Base-by-base conservation (phyloP, 345 rosid species). In the Garcia nutans region DNA sequence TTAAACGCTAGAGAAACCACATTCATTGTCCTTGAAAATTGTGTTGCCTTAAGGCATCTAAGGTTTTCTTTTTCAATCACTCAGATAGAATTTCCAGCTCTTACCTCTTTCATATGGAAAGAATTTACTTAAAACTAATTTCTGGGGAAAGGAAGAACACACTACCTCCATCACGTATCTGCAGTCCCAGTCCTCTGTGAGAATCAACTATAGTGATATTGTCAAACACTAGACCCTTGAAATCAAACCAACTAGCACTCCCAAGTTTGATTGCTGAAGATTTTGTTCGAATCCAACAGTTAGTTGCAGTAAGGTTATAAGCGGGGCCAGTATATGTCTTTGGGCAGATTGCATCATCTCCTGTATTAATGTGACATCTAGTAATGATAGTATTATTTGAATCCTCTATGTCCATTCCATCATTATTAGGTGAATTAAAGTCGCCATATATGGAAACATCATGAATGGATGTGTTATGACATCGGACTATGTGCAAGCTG, bases 131-230 rank as follows among this genome's bases (percentile, higher is more conserved):
- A 23, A 19, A 45, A 13, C 19, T 54, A 59, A 22, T 50, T 45
- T 50, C n/a, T 2, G 12, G 19, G 17, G n/a, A 16, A 72, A 49
- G 52, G n/a, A 64, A 42, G 44, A 68, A 58, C n/a, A 17, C 24
- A 8, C 73, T 84, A 95, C 99, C 99, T 87, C 99, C 98, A 81
- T 95, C 98, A 0, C 97, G 97, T 54, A 95, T 88, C 84, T 95
- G 98, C 70, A 93, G 54, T 45, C 86, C 99, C 15, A 95, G 85
- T 5, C 99, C 99, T 74, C 99, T 83, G 61, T 93, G 98, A 63
- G 99, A 95, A 78, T 95, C 89, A 10, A 82, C 88, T 17, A 93
- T 93, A 19, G 91, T 95, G 75, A 95, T 90, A 78, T 93, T 93
- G 81, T 95, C 89, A 67, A 95, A 95, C 65, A 86, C 41, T 54